These are phyloP conservation scores for Dittrichia graveolens DNA, from an alignment of 129 eudicot species.

Conservation along the genomic window DNA sequence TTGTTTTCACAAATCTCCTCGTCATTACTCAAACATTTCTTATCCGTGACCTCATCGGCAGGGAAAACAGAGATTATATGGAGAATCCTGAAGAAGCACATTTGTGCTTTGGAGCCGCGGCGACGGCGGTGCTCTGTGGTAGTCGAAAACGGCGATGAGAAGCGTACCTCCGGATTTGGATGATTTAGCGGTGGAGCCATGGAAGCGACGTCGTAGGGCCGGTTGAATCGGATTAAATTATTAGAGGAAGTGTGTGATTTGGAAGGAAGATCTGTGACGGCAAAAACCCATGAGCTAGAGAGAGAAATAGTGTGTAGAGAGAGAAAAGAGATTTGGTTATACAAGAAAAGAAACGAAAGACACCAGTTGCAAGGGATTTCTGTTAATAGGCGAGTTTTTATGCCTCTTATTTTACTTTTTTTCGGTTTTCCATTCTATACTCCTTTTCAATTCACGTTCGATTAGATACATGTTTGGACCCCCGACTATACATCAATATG, in stretches of 20 bases:
- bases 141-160: background rate
- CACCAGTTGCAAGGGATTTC: slow-evolving; percentile 29
- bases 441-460: background rate
- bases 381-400: slow-evolving; percentile 26
- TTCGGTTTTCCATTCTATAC: slow-evolving; percentile 13
- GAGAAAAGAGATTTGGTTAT: slow-evolving; percentile 3
- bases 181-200: slow-evolving; percentile 37
- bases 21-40: background rate
- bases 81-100: slow-evolving; percentile 48
- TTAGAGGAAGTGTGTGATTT: slow-evolving; percentile 23
- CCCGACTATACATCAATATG: background rate
- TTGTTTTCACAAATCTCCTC: slow-evolving; percentile 15
- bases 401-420: slow-evolving; percentile 17
- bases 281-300: slow-evolving; percentile 28
- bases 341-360: slow-evolving; percentile 10
- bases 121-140: slow-evolving; percentile 28
- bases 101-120: slow-evolving; percentile 55
- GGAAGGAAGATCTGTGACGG: slow-evolving; percentile 38
- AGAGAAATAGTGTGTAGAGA: slow-evolving; percentile 8
- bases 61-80: slow-evolving; percentile 43
- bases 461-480: slow-evolving; percentile 4
- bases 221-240: slow-evolving; percentile 21
- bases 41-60: slow-evolving; percentile 14
- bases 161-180: slow-evolving; percentile 16
- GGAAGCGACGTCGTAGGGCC: slow-evolving; percentile 38